These are phyloP conservation scores for Nadsonia commutata DNA, from an alignment of 1,139 yeast species.

Conservation along the genomic window DNA sequence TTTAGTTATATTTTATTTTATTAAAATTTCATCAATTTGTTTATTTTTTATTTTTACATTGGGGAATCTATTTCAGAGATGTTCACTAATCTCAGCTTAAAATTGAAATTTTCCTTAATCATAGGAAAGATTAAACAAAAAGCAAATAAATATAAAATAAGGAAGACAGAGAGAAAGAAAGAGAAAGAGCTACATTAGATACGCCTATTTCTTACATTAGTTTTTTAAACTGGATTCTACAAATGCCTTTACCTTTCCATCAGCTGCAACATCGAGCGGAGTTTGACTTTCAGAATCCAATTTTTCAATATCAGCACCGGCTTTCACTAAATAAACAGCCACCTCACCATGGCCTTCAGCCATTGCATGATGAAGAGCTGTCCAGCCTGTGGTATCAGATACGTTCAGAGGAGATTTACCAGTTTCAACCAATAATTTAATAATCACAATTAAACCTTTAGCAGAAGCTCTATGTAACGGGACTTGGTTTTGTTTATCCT, in stretches of 20 bases:
- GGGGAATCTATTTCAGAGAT: too few species aligned
- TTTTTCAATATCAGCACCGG: conserved; percentile 49
- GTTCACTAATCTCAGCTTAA: too few species aligned
- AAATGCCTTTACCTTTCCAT: conserved; percentile 37
- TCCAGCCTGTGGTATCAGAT: conserved; percentile 64
- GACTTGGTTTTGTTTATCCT: conserved; percentile 51
- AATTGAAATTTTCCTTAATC: too few species aligned
- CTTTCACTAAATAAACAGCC: conserved; percentile 43
- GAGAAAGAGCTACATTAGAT: too few species aligned
- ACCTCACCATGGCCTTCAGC: conserved; percentile 86
- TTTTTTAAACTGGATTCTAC: conserved; percentile 5
- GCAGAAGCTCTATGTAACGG: conserved; percentile 81
- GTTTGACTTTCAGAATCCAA: conserved; percentile 39
- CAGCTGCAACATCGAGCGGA: conserved; percentile 48
- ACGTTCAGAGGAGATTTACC: conserved; percentile 48
- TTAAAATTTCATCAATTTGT: too few species aligned
- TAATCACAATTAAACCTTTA: conserved; percentile 46
- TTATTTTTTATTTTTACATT: too few species aligned
- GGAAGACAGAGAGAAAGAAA: too few species aligned
- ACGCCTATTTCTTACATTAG: too few species aligned
- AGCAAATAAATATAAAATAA: too few species aligned
- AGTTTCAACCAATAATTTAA: conserved; percentile 35
- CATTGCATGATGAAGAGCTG: conserved; percentile 76
- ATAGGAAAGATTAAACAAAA: too few species aligned
- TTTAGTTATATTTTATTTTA: too few species aligned